These are phyloP conservation scores for Penicillium alfredii DNA, from an alignment of 495 filamentous ascomycete species.

Conservation along the genomic window DNA sequence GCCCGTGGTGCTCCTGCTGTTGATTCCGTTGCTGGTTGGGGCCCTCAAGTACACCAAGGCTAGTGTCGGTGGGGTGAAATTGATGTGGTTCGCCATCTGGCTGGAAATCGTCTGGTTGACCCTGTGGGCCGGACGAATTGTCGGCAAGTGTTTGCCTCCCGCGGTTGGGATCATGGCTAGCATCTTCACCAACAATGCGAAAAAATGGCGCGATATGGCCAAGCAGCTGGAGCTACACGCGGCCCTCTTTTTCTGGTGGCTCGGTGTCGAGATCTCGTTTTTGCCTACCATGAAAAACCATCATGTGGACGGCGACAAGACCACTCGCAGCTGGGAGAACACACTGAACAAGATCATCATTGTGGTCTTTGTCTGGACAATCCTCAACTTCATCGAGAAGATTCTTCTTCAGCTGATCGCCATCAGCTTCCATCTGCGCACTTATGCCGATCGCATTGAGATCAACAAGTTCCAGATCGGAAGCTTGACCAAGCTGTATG, in stretches of 20 bases:
- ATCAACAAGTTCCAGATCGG: constrained; percentile 86
- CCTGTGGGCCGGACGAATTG: constrained; percentile 75
- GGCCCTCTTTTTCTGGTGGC: constrained; percentile 88
- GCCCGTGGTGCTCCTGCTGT: constrained; percentile 64
- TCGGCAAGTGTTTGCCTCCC: constrained; percentile 68
- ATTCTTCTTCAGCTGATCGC: constrained; percentile 94
- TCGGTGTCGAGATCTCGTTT: constrained; percentile 67
- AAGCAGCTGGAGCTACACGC: constrained; percentile 79
- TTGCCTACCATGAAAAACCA: constrained; percentile 63
- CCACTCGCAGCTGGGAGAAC: constrained; percentile 60
- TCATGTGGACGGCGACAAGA: constrained; percentile 52
- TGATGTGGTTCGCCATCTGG: constrained; percentile 95
- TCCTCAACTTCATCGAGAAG: constrained; percentile 85
- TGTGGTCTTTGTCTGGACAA: constrained; percentile 68
- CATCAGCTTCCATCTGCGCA: constrained; percentile 84
- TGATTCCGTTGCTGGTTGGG: constrained; percentile 79
- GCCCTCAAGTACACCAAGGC: constrained; percentile 57
- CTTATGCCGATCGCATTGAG: constrained; percentile 87
- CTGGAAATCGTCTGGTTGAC: constrained; percentile 90
- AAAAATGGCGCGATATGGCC: constrained; percentile 91
- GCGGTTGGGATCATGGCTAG: constrained; percentile 61
- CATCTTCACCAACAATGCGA: constrained; percentile 77
- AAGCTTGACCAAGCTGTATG: constrained; percentile 74
- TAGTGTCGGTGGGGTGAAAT: constrained; percentile 65
- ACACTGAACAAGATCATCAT: constrained; percentile 84